These are phyloP conservation scores for Peronospora destructor DNA, from an alignment of 352 stramenopile genomes.

Conservation along the genomic window DNA sequence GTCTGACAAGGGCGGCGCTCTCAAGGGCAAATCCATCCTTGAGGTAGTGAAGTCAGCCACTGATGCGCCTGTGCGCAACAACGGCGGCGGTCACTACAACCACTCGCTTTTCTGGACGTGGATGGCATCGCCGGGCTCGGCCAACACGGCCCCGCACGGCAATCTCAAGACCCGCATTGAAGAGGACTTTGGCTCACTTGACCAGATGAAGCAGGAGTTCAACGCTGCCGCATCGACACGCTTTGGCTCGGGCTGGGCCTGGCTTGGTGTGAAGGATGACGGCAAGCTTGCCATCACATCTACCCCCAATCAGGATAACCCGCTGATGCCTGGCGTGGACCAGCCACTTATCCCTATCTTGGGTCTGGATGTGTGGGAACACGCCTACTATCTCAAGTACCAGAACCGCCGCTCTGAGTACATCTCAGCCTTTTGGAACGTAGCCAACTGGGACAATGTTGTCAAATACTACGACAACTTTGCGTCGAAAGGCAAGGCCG, in stretches of 20 bases:
- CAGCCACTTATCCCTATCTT: constrained; percentile 89
- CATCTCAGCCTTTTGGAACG: constrained; percentile 97
- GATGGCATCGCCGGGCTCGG: constrained; percentile 75
- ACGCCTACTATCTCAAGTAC: constrained; percentile 96
- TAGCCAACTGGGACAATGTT: constrained; percentile 93
- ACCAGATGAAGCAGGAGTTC: constrained; percentile 88
- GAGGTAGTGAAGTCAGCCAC: constrained; percentile 69
- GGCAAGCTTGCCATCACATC: constrained; percentile 92
- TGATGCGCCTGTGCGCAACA: constrained; percentile 75
- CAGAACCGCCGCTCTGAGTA: constrained; percentile 94
- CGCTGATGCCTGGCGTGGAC: constrained; percentile 75
- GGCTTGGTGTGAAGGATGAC: constrained; percentile 82
- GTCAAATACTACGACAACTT: constrained; percentile 89
- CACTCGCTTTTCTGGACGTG: constrained; percentile 91
- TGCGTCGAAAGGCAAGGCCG: constrained; percentile 74
- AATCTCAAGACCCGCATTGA: constrained; percentile 82
- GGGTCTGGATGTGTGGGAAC: constrained; percentile 93
- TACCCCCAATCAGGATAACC: constrained; percentile 94
- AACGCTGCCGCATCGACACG: constrained; percentile 74
- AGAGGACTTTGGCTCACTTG: constrained; percentile 86
- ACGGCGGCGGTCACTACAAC: constrained; percentile 82
- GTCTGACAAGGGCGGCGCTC: constrained; percentile 57
- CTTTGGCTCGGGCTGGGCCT: constrained; percentile 89
- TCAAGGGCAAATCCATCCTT: constrained; percentile 78
- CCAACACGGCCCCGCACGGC: constrained; percentile 73